Conservation (phyloP, 2,329 filamentous ascomycete species). For the Periconia macrospinosa region DNA sequence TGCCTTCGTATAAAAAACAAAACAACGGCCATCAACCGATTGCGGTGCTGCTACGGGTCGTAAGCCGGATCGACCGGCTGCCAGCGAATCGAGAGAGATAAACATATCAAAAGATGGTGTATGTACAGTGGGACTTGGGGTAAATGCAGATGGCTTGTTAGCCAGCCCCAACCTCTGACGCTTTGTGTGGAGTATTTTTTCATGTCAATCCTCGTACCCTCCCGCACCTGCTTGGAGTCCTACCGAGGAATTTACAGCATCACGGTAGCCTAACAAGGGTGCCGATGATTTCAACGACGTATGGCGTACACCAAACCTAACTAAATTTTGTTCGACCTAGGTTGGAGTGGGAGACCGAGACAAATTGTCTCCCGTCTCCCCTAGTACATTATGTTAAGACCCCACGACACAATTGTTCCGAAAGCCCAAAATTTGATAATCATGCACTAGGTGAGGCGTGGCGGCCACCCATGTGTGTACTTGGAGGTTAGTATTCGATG, state of each 20-base stretch:
- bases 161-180: not conserved
- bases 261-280: not conserved
- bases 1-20: not conserved
- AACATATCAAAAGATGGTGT: too few relatives aligned
- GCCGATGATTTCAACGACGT: not conserved
- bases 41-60: not conserved
- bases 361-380: not conserved
- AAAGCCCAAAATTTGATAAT: conserved; percentile 21
- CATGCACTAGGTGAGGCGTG: conserved; percentile 18
- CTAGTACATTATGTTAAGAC: conserved; percentile 11
- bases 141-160: not conserved
- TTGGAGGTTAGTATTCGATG: not conserved
- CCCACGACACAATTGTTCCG: conserved; percentile 19
- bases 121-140: not conserved
- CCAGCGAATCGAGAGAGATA: too few relatives aligned
- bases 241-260: not conserved
- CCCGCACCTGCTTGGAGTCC: too few relatives aligned
- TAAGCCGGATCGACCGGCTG: too few relatives aligned
- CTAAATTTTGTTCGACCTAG: conserved; percentile 3
- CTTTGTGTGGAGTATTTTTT: not conserved
- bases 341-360: not conserved
- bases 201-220: too few relatives aligned
- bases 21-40: not conserved
- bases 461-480: conserved; percentile 23
- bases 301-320: conserved; percentile 5